These are phyloP conservation scores for Marsdenia floribunda DNA, from an alignment of 257 asterid species.

Conservation along the genomic window DNA sequence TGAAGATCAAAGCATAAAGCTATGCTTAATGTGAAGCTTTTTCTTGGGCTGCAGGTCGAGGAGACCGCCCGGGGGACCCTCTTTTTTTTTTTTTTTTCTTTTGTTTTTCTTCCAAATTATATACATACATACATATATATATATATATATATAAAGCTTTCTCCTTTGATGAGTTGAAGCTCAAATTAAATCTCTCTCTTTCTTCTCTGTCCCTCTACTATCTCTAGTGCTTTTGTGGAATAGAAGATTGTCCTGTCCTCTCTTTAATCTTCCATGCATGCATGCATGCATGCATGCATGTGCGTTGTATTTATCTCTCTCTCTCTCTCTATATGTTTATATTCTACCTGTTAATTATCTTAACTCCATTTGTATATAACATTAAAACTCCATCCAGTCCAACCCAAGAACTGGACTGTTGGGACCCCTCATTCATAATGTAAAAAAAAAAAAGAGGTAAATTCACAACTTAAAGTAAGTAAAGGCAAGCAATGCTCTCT, in stretches of 20 bases:
- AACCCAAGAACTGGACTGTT: not conserved
- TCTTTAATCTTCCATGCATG: not conserved
- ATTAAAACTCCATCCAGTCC: not conserved
- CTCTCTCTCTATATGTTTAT: too few relatives aligned
- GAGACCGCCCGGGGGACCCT: not conserved
- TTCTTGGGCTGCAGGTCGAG: slow-evolving; percentile 13
- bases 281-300: not conserved
- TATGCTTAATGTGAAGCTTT: slow-evolving; percentile 12
- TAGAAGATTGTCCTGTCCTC: slow-evolving; percentile 22
- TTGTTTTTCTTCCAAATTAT: not conserved
- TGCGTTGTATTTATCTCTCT: too few relatives aligned
- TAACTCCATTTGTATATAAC: too few relatives aligned
- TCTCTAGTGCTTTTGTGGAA: slow-evolving; percentile 31
- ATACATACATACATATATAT: too few relatives aligned
- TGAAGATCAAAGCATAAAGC: slow-evolving; percentile 12
- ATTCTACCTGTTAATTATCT: not conserved
- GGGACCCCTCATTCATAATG: not conserved
- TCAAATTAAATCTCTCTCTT: not conserved
- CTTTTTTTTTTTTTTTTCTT: not conserved
- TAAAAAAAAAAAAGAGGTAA: not conserved
- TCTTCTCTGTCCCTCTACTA: not conserved
- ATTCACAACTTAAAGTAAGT: not conserved
- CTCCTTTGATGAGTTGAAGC: not conserved
- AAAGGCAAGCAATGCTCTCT: not conserved
- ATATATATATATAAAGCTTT: not conserved